A percentile compares a stretch with the other conserved stretches of the same genome.
Evolutionary conservation across 2,329 filamentous ascomycete genomes (phyloP).

Genomic region (Cladobotryum mycophilum): DNA sequence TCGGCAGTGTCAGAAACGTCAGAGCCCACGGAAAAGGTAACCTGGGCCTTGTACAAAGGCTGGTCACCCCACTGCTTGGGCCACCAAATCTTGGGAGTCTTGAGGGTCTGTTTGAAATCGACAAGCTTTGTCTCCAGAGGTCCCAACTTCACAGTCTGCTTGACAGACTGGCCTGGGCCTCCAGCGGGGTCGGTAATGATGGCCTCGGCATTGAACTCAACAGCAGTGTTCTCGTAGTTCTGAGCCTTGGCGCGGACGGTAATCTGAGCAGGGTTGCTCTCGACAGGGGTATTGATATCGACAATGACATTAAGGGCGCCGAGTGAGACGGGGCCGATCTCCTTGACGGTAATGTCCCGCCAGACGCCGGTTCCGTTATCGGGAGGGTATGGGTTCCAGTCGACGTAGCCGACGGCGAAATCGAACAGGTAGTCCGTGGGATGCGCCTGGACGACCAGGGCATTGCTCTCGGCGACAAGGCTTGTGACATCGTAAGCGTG

Average conservation of each 20-base stretch:
- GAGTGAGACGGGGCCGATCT: conserved; percentile 45
- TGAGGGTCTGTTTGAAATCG: conserved; percentile 25
- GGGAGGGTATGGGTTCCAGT: conserved; percentile 36
- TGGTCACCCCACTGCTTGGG: conserved; percentile 53
- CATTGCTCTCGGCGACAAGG: conserved; percentile 37
- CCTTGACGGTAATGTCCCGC: conserved; percentile 50
- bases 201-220: conserved; percentile 31
- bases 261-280: conserved; percentile 25
- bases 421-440: conserved; percentile 55
- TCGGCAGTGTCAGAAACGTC: conserved; percentile 23
- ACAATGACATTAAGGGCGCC: conserved; percentile 40
- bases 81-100: conserved; percentile 53
- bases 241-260: conserved; percentile 32
- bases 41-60: conserved; percentile 38
- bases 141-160: conserved; percentile 29
- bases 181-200: conserved; percentile 30
- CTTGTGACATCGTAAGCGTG: conserved; percentile 49
- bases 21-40: conserved; percentile 24
- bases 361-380: conserved; percentile 60
- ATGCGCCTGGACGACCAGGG: conserved; percentile 46
- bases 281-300: conserved; percentile 25
- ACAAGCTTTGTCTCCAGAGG: conserved; percentile 34
- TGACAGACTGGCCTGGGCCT: conserved; percentile 20
- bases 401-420: conserved; percentile 41
- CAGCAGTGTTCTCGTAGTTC: conserved; percentile 34